Base-by-base conservation (phyloP, 164 flowering plant genomes). In the Tetrastigma voinierianum region DNA sequence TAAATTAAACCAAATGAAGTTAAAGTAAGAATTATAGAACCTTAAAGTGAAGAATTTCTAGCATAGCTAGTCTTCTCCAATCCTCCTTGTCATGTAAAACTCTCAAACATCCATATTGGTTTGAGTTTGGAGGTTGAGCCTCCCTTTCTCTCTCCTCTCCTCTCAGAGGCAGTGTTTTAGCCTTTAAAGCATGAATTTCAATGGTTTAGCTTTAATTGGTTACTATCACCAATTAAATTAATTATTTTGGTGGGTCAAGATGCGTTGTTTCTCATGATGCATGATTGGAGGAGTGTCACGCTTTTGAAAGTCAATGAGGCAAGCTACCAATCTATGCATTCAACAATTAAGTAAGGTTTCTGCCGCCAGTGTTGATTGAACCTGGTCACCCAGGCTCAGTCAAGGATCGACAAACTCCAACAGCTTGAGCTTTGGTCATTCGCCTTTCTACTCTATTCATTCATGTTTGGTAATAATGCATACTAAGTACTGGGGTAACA, bases 11-110 rank as follows among this genome's bases (percentile, higher is more conserved):
- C 23, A 18, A 23, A 44, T 17, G 10, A 12, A 45, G 19, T n/a
- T n/a, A 32, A 52, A 59, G 51, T 20, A 2, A 46, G 3, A 54
- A 61, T 65, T 51, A 68, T 49, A 54, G 46, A 44, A 71, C 98
- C 88, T n/a, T 93, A 95, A 51, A 83, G 76, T 1, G 87, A 77
- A 46, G 96, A 93, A 65, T 93, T 90, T 46, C 69, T 77, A 47
- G 98, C 83, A 74, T 93, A 90, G 85, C 98, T 93, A 45, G 87
- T 76, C n/a, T 6, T 83, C 74, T 20, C 89, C 95, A 59, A 64
- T 57, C 0, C 98, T 96, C 55, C 84, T 95, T 51, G 74, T 82
- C 98, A 90, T 93, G 84, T 84, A 92, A 85, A 56, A 77, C 68
- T 59, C 72, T 87, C 77, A 87, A 5, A 90, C 81, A 79, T 90